Evolutionary conservation across 2,329 filamentous ascomycete genomes (phyloP), one percentile per base, ranked within the genome.

Genomic region (Pleurostoma richardsiae): DNA sequence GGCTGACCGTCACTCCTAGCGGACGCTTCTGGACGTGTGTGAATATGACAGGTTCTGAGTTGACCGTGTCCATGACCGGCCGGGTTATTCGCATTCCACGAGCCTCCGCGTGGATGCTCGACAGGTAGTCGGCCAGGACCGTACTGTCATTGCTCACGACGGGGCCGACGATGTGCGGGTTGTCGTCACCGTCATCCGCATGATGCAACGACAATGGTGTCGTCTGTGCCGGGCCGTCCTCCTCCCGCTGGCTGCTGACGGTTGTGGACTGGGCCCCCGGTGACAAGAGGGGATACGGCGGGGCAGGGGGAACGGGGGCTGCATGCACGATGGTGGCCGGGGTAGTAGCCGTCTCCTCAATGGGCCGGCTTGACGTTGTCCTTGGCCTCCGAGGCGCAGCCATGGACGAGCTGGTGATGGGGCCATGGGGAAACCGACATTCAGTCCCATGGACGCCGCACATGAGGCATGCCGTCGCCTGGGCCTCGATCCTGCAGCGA

Each of bases 141-240:
- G 83, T 79, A 1, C 75, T 79, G 62, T 84, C 80, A 43, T 76
- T 76, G 4, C 77, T 79, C 5, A 77, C 72, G 5, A 79, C 76
- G 0, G 80, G 80, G 0, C 80, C 79, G 44, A 84, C 72, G 48
- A 84, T 81, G 52, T 81, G 75, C 3, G 71, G 30, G 42, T 39
- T 67, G 50, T 69, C 73, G 29, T 70, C 62, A 46, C 63, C 62
- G 44, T 67, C 69, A 49, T 66, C 68, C 39, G 58, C 58, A 27
- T 64, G 59, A 5, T 54, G 55, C 7, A 63, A 44, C 4, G 58
- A 51, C 41, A 61, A 19, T 19, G 50, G 26, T 63, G 57, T 3
- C 59, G 29, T 28, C 49, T 6, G 40, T 29, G 19, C 28, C 27
- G 10, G 28, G 10, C 3, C 40, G 26, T 29, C 19, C 7, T 28